Conservation (phyloP, 2,329 filamentous ascomycete genomes). For the Nigrospora oryzae region DNA sequence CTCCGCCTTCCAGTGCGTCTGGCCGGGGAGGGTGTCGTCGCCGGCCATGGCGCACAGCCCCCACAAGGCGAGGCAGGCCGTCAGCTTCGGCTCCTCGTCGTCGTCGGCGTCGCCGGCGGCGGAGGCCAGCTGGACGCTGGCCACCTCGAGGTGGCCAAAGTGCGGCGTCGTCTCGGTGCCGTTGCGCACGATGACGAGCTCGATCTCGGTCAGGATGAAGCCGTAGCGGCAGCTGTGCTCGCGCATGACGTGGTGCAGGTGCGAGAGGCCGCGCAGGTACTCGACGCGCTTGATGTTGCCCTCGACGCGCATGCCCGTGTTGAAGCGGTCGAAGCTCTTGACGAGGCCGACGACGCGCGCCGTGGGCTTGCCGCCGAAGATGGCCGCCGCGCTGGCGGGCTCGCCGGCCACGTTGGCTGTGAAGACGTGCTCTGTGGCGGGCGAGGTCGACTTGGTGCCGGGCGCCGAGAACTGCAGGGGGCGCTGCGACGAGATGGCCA, state of each 20-base stretch:
- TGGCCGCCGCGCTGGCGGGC: conserved; percentile 43
- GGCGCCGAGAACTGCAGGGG: conserved; percentile 47
- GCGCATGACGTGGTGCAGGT: conserved; percentile 86
- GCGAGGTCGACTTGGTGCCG: conserved; percentile 21
- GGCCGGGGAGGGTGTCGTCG: conserved; percentile 49
- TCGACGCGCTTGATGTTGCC: conserved; percentile 77
- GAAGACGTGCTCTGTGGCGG: conserved; percentile 48
- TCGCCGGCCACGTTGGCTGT: conserved; percentile 54
- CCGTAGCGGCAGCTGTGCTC: conserved; percentile 90
- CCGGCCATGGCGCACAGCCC: conserved; percentile 65
- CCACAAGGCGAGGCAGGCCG: conserved; percentile 68
- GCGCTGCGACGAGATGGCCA: conserved; percentile 64
- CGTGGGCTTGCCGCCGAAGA: conserved; percentile 37
- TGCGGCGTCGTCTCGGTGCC: conserved; percentile 64
- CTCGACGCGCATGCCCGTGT: conserved; percentile 85
- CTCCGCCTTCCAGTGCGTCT: conserved; percentile 58
- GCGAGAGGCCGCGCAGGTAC: conserved; percentile 79
- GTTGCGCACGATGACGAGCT: conserved; percentile 82
- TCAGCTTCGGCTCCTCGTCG: conserved; percentile 41
- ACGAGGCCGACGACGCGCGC: conserved; percentile 58
- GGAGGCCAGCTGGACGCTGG: conserved; percentile 48
- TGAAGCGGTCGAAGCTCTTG: conserved; percentile 89
- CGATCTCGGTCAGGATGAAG: conserved; percentile 94
- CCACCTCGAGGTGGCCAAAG: conserved; percentile 82
- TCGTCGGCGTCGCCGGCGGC: conserved; percentile 21